Conservation (phyloP, 2,329 filamentous ascomycete genomes). For the Parasarocladium wereldwijsianum region DNA sequence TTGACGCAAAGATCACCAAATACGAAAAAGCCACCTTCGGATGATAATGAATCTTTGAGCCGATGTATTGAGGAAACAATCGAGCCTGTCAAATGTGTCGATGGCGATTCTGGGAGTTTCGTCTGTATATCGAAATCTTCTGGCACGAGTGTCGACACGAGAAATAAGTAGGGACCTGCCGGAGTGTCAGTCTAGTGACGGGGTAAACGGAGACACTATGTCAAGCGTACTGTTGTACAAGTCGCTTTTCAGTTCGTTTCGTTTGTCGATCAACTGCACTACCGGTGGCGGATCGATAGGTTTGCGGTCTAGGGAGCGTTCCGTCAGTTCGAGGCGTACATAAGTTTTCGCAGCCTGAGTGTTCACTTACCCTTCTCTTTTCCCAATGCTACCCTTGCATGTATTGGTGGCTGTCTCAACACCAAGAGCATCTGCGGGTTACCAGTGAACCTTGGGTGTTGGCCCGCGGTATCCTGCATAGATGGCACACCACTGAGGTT, state of each 20-base stretch:
- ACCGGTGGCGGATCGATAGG: slow-evolving; percentile 81
- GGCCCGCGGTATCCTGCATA: slow-evolving; percentile 5
- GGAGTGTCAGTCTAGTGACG: slow-evolving; percentile 11
- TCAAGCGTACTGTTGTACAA: slow-evolving; percentile 12
- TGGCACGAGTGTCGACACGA: slow-evolving; percentile 27
- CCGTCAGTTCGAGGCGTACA: not conserved
- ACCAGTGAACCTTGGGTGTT: slow-evolving; percentile 8
- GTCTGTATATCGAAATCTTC: slow-evolving; percentile 26
- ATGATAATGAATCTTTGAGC: slow-evolving; percentile 63
- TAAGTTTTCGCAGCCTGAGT: not conserved
- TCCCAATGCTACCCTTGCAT: slow-evolving; percentile 52
- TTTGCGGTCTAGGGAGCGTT: slow-evolving; percentile 48
- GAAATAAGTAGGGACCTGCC: slow-evolving; percentile 32
- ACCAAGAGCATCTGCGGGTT: slow-evolving; percentile 9
- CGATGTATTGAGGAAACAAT: slow-evolving; percentile 70
- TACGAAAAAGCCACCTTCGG: slow-evolving; percentile 77
- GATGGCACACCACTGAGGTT: slow-evolving; percentile 7
- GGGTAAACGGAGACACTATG: not conserved
- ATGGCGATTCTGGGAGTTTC: slow-evolving; percentile 13
- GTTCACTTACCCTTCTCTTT: slow-evolving; percentile 55
- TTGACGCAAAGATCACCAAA: slow-evolving; percentile 78
- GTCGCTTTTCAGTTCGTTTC: slow-evolving; percentile 9
- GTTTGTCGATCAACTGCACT: slow-evolving; percentile 42
- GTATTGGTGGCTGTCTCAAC: slow-evolving; percentile 13
- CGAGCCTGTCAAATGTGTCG: slow-evolving; percentile 51